Evolutionary conservation across 2,329 filamentous ascomycete species (phyloP).

Genomic region (Lomentospora prolificans): DNA sequence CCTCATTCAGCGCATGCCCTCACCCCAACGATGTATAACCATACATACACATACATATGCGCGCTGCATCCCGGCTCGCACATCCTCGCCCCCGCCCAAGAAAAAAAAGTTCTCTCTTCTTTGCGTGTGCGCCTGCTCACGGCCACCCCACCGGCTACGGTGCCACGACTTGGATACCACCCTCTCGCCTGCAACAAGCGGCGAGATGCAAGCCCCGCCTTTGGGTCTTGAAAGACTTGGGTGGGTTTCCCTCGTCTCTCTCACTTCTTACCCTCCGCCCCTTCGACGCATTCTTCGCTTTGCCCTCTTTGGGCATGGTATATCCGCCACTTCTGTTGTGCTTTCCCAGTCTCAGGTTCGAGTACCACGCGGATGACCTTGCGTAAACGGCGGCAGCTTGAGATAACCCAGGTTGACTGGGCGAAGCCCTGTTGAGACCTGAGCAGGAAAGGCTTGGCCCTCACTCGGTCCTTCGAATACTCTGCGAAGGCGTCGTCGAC

Average conservation of each 20-base stretch:
- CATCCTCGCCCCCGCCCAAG: neutral
- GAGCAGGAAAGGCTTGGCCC: neutral
- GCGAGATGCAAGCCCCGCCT: conserved; percentile 6
- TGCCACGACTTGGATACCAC: conserved; percentile 6
- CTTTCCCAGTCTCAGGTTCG: neutral
- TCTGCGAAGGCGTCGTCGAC: no score
- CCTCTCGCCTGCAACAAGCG: neutral
- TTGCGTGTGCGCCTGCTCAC: neutral
- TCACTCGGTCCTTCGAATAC: no score
- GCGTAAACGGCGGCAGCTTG: neutral
- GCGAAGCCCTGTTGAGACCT: no score
- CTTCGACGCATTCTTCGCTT: neutral
- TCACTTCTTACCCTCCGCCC: neutral
- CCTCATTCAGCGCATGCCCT: neutral
- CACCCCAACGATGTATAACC: neutral
- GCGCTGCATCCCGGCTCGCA: neutral
- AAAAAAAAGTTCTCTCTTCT: neutral
- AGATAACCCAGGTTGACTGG: no score
- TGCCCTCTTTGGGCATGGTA: neutral
- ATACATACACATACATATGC: neutral
- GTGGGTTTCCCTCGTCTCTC: neutral
- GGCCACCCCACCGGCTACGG: conserved; percentile 6
- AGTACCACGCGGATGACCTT: neutral
- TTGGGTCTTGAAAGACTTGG: neutral
- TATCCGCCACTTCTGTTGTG: neutral